Conservation (phyloP, 1,284 basidiomycete species). For the Ustanciosporium gigantosporum region DNA sequence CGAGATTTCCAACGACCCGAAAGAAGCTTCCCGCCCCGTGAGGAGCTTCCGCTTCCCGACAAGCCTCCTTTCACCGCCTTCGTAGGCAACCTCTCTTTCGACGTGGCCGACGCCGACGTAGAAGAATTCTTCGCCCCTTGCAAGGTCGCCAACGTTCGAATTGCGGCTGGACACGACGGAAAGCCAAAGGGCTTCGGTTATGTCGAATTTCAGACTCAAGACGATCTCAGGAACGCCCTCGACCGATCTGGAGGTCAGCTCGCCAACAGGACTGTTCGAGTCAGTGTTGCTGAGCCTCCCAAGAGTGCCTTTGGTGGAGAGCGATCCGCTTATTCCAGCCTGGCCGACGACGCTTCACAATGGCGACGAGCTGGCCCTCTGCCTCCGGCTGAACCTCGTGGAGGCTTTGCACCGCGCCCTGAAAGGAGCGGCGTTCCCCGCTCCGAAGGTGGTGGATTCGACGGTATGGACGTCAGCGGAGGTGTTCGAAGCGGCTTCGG, state of each 20-base stretch:
- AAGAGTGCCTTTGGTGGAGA: constrained; percentile 33
- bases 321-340: constrained; percentile 47
- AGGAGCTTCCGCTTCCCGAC: constrained; percentile 92
- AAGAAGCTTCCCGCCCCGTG: constrained; percentile 66
- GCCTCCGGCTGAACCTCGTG: constrained; percentile 39
- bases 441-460: constrained; percentile 45
- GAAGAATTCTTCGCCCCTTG: constrained; percentile 68
- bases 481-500: constrained; percentile 58
- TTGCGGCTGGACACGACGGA: constrained; percentile 83
- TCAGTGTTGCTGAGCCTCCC: constrained; percentile 93
- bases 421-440: constrained; percentile 33
- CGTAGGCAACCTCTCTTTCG: constrained; percentile 92
- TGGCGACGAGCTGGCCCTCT: constrained; percentile 90
- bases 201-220: constrained; percentile 84
- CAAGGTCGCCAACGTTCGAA: constrained; percentile 77
- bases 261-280: constrained; percentile 77
- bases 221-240: constrained; percentile 77
- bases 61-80: constrained; percentile 94
- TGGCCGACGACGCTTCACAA: constrained; percentile 65
- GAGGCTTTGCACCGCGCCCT: constrained; percentile 34
- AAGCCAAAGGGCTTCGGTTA: constrained; percentile 98
- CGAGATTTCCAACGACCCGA: constrained; percentile 44
- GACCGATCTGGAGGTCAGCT: constrained; percentile 63
- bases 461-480: constrained; percentile 54
- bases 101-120: constrained; percentile 82